These are phyloP conservation scores for Microcos paniculata DNA, from an alignment of 345 rosid genomes.

Conservation along the genomic window DNA sequence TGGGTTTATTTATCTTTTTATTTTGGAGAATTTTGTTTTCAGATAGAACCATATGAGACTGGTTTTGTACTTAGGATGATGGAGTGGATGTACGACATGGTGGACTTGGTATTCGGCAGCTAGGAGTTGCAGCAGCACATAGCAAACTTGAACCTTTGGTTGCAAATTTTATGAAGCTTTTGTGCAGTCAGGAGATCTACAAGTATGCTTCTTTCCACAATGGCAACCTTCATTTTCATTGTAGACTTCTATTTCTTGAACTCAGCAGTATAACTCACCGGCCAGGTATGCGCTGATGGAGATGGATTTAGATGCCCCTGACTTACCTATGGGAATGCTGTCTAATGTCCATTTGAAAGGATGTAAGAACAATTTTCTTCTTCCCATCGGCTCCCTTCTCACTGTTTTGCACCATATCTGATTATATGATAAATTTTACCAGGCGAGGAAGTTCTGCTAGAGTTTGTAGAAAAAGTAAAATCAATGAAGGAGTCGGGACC, in stretches of 20 bases:
- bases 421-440: not conserved
- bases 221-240: not conserved
- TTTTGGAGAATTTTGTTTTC: not conserved
- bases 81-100: constrained; percentile 76
- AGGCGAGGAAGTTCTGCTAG: constrained; percentile 66
- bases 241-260: too few species aligned
- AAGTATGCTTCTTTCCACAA: constrained; percentile 28
- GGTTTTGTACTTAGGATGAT: constrained; percentile 43
- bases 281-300: constrained; percentile 73
- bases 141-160: constrained; percentile 68
- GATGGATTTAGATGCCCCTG: constrained; percentile 68
- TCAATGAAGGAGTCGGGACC: constrained; percentile 45
- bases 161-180: constrained; percentile 58
- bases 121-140: constrained; percentile 58
- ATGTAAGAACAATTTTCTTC: constrained; percentile 33
- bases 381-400: not conserved
- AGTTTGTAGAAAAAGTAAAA: constrained; percentile 53
- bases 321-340: constrained; percentile 69
- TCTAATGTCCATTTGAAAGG: constrained; percentile 56
- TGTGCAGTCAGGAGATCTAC: constrained; percentile 76
- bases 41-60: not conserved
- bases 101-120: constrained; percentile 69
- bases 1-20: not conserved
- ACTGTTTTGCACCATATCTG: too few species aligned
- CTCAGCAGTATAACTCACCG: not conserved